A percentile compares a stretch with the other conserved stretches of the same genome.
Conservation (phyloP, 345 rosid species). For the Orychophragmus violaceus region DNA sequence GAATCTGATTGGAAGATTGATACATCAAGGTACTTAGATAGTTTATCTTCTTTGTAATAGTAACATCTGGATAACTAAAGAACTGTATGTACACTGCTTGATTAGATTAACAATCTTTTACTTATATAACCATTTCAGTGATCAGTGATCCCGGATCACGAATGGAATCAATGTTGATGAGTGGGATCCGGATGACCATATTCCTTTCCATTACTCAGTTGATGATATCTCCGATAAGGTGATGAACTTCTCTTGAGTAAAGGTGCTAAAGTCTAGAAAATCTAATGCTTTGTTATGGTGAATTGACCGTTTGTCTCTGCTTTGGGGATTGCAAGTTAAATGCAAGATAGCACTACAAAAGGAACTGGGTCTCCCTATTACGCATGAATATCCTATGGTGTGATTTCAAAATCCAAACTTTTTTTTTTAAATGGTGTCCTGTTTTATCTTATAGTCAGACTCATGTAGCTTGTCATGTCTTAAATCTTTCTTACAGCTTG, state of each 20-base stretch:
- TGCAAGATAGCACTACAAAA: too few species aligned
- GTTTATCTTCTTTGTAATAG: too few species aligned
- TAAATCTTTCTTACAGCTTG: constrained; percentile 44
- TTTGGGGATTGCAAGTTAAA: constrained; percentile 43
- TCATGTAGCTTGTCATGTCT: not conserved
- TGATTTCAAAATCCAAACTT: constrained; percentile 10
- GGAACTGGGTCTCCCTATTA: constrained; percentile 76
- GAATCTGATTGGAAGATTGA: too few species aligned
- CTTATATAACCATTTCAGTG: too few species aligned
- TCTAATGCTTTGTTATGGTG: constrained; percentile 13
- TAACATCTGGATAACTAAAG: too few species aligned
- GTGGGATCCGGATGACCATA: constrained; percentile 54
- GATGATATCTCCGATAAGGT: constrained; percentile 84
- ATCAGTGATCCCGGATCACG: too few species aligned
- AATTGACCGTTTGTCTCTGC: constrained; percentile 16
- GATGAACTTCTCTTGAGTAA: too few species aligned
- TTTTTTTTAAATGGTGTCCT: not conserved
- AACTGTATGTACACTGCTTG: too few species aligned
- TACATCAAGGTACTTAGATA: too few species aligned
- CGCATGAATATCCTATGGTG: constrained; percentile 83
- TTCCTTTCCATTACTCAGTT: constrained; percentile 52
- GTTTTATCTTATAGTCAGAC: not conserved
- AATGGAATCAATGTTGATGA: constrained; percentile 93
- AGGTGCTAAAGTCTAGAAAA: not conserved
- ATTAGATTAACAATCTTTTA: too few species aligned